These are phyloP conservation scores for Eucalyptus sp. DNA, from an alignment of 345 rosid species.

Conservation along the genomic window DNA sequence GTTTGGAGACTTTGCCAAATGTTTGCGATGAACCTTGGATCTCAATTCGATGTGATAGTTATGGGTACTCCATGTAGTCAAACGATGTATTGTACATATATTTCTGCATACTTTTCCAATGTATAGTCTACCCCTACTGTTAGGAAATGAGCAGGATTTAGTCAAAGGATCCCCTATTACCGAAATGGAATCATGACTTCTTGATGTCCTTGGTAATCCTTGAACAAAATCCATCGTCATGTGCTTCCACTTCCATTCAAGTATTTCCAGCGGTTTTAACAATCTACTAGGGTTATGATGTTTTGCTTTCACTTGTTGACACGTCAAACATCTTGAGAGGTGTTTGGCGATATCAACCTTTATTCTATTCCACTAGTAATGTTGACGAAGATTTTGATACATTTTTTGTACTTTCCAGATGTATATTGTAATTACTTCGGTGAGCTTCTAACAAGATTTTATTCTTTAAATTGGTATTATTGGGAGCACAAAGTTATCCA, in stretches of 20 bases:
- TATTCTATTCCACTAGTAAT: neutral
- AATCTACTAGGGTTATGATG: no score
- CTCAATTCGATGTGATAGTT: no score
- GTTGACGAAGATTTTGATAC: neutral
- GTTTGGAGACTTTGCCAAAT: no score
- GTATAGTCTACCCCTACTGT: neutral
- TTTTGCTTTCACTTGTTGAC: no score
- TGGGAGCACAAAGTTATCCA: neutral
- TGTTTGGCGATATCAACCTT: neutral
- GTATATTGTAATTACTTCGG: rapidly evolving
- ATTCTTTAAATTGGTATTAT: neutral
- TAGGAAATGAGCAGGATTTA: neutral
- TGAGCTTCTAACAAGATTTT: neutral
- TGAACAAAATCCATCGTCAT: neutral
- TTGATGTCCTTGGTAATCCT: neutral
- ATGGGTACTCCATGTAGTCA: no score
- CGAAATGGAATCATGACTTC: rapidly evolving
- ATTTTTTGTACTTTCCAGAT: neutral
- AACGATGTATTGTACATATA: no score
- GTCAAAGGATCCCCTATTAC: neutral
- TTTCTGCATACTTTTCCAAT: no score
- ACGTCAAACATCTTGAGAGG: no score
- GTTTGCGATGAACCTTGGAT: rapidly evolving
- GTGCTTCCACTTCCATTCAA: no score
- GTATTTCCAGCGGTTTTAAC: no score